Percentiles rank a stretch among this genome's conserved stretches.
phyloP scores from a whole-genome alignment of 805 yeast genomes.

The Wickerhamomyces mucosus region DNA sequence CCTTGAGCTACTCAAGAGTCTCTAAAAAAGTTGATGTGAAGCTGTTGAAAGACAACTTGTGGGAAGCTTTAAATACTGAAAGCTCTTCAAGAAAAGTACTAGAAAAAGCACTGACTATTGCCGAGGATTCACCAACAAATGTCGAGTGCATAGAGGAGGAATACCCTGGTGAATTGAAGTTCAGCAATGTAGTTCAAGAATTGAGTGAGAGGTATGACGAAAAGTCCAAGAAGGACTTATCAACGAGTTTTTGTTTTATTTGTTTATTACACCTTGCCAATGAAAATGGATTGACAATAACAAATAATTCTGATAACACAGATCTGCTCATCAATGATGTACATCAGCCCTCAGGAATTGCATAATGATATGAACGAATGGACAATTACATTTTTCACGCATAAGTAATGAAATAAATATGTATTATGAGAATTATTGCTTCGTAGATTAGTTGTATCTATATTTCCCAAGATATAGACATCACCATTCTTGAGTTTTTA shows the following conservation, averaged over 20 bases:
- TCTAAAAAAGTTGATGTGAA: slow-evolving; percentile 77
- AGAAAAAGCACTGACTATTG: neutral
- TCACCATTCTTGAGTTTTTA: slow-evolving; percentile 70
- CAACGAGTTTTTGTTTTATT: slow-evolving; percentile 81
- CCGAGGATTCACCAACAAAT: neutral
- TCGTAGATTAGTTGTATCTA: no score
- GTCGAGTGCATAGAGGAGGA: neutral
- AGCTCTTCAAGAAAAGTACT: slow-evolving; percentile 4
- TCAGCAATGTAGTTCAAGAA: slow-evolving; percentile 41
- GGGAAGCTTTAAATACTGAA: slow-evolving; percentile 43
- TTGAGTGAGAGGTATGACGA: slow-evolving; percentile 43
- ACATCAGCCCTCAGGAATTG: neutral
- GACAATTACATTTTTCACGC: neutral
- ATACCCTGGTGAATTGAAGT: slow-evolving; percentile 19
- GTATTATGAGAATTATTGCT: no score
- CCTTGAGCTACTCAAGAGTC: slow-evolving; percentile 53
- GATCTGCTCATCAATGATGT: slow-evolving; percentile 12
- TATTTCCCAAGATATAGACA: no score
- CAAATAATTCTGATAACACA: slow-evolving; percentile 25
- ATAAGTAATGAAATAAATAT: no score
- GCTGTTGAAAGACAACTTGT: slow-evolving; percentile 64
- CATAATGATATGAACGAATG: neutral
- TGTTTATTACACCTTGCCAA: slow-evolving; percentile 81
- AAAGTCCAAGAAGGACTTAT: slow-evolving; percentile 52
- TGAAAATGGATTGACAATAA: slow-evolving; percentile 63